Percentiles rank a stretch among this genome's conserved stretches.
Conservation (phyloP, 1,284 basidiomycete species). For the Leucoagaricus sp. region DNA sequence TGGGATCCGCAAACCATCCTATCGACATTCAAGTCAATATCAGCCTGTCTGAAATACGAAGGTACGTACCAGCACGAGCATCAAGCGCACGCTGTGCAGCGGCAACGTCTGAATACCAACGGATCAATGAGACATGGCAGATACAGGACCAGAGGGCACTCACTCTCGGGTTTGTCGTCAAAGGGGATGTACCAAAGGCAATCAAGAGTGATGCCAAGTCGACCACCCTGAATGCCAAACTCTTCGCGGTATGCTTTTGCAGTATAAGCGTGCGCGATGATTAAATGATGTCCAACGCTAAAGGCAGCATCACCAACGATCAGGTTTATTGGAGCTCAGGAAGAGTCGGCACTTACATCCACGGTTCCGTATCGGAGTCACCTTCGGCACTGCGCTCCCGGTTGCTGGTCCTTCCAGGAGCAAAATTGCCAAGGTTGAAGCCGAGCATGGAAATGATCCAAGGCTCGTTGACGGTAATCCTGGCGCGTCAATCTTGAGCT, state of each 20-base stretch:
- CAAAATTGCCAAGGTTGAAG: constrained; percentile 65
- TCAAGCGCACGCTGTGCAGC: constrained; percentile 70
- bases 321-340: background rate
- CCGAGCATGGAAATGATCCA: constrained; percentile 74
- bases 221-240: constrained; percentile 60
- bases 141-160: no score
- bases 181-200: constrained; percentile 73
- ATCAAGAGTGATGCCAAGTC: constrained; percentile 77
- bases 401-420: constrained; percentile 69
- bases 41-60: background rate
- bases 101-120: constrained; percentile 46
- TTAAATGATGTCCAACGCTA: constrained; percentile 70
- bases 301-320: background rate
- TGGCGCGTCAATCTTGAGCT: constrained; percentile 22
- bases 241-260: constrained; percentile 64
- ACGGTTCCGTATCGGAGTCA: constrained; percentile 68
- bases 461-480: constrained; percentile 75
- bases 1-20: constrained; percentile 73
- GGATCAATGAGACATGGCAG: background rate
- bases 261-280: constrained; percentile 70
- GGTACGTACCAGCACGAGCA: constrained; percentile 54
- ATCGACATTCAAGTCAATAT: background rate
- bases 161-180: constrained; percentile 65
- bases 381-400: constrained; percentile 55
- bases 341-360: constrained; percentile 54